Conservation (phyloP, 176 grass and related monocot species). For the Stipa capillata region DNA sequence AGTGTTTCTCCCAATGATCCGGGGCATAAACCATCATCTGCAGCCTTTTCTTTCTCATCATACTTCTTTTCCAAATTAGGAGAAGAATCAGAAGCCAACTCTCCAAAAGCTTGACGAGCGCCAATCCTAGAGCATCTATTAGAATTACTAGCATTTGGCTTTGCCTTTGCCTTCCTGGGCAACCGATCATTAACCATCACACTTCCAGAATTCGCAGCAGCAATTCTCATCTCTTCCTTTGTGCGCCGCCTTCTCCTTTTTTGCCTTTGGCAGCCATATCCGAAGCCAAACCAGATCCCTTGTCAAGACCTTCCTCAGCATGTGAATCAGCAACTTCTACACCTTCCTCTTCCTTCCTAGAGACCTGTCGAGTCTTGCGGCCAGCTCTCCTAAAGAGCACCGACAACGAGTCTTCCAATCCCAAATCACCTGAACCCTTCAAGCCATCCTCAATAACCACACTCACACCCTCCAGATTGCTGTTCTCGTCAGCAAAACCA, state of each 20-base stretch:
- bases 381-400: conserved; percentile 47
- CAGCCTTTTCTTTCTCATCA: conserved; percentile 15
- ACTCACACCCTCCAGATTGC: conserved; percentile 27
- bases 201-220: conserved; percentile 1
- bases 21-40: neutral
- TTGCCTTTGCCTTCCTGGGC: conserved; percentile 19
- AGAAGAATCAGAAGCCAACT: conserved; percentile 3
- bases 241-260: conserved; percentile 31
- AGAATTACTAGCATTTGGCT: conserved; percentile 11
- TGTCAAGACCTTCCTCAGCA: conserved; percentile 23
- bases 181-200: conserved; percentile 3
- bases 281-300: conserved; percentile 33
- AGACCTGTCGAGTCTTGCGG: conserved; percentile 22
- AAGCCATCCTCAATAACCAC: neutral
- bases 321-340: conserved; percentile 16
- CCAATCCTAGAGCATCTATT: conserved; percentile 4
- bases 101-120: neutral
- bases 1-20: conserved; percentile 14
- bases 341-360: conserved; percentile 35
- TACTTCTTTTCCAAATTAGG: conserved; percentile 16
- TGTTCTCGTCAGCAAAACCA: conserved; percentile 9
- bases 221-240: conserved; percentile 52
- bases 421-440: conserved; percentile 36
- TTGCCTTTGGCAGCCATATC: conserved; percentile 20
- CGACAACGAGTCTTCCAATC: conserved; percentile 57